Percentiles rank a stretch among this genome's conserved stretches.
phyloP scores from a whole-genome alignment of 208 protist species.

The Entamoeba invadens region DNA sequence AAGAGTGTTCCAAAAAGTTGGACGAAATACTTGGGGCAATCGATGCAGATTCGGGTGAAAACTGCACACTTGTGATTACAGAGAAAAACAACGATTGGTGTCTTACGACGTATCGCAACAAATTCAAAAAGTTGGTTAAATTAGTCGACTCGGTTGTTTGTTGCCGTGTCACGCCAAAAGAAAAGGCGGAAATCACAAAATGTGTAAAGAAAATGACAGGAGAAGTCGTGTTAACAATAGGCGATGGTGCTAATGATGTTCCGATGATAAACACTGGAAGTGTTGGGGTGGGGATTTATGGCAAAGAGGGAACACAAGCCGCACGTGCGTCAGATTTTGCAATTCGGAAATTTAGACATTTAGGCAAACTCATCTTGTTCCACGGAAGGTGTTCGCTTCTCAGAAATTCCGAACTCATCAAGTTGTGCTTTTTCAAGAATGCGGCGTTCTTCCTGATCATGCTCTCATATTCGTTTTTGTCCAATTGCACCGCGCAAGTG shows the following conservation, averaged over 20 bases:
- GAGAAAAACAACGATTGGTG: conserved; percentile 45
- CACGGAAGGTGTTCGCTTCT: conserved; percentile 67
- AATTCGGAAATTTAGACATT: conserved; percentile 74
- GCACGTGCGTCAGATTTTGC: conserved; percentile 88
- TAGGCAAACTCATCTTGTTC: conserved; percentile 56
- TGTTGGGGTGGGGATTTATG: conserved; percentile 65
- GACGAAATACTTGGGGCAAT: neutral
- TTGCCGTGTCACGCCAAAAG: conserved; percentile 78
- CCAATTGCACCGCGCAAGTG: no score
- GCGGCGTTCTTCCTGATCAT: neutral
- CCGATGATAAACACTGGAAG: conserved; percentile 64
- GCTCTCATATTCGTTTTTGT: neutral
- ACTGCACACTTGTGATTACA: conserved; percentile 40
- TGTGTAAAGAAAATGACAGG: conserved; percentile 50
- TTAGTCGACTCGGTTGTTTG: conserved; percentile 68
- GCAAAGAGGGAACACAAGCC: conserved; percentile 87
- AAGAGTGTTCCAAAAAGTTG: conserved; percentile 19
- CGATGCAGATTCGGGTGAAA: conserved; percentile 5
- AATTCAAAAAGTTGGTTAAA: conserved; percentile 45
- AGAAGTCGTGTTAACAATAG: conserved; percentile 62
- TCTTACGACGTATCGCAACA: conserved; percentile 36
- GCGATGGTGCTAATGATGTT: conserved; percentile 93
- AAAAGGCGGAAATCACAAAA: conserved; percentile 82
- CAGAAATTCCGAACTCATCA: conserved; percentile 26
- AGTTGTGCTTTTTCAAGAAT: neutral